Conservation (phyloP, 2,329 filamentous ascomycete genomes). For the Hypoxylon rubiginosum region DNA sequence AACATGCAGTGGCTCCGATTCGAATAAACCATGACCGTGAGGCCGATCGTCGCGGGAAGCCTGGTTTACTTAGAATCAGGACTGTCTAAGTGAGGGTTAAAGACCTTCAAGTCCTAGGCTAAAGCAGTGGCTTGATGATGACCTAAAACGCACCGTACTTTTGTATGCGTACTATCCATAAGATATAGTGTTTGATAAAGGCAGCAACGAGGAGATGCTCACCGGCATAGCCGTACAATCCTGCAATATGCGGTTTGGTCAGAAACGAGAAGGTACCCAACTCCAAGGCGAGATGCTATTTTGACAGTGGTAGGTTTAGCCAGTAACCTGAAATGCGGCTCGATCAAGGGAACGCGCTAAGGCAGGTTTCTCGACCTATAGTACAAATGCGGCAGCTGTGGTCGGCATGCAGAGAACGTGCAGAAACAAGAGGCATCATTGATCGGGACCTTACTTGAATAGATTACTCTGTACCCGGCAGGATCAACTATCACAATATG, state of each 20-base stretch:
- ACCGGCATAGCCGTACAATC: constrained; percentile 8
- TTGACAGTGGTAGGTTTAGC: constrained; percentile 4
- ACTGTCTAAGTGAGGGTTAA: not conserved
- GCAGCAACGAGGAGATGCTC: constrained; percentile 9
- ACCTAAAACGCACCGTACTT: not conserved
- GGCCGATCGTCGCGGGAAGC: not conserved
- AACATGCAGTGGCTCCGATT: not conserved
- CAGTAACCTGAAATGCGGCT: not conserved
- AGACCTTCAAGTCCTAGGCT: not conserved
- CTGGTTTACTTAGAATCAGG: not conserved
- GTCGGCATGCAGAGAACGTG: constrained; percentile 6
- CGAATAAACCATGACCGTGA: not conserved
- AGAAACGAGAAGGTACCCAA: not conserved
- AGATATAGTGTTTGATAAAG: not conserved
- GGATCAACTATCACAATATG: not conserved
- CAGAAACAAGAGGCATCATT: constrained; percentile 10
- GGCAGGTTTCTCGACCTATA: not conserved
- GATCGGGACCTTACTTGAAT: constrained; percentile 31
- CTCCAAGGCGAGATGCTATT: constrained; percentile 2
- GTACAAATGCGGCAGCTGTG: constrained; percentile 10
- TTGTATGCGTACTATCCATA: not conserved
- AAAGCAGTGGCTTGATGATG: not conserved
- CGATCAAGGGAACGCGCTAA: constrained; percentile 4
- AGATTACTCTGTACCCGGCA: constrained; percentile 12
- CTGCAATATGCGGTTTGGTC: constrained; percentile 9